Base-by-base conservation (phyloP, 306 rosid genomes). In the Rubus idaeus region DNA sequence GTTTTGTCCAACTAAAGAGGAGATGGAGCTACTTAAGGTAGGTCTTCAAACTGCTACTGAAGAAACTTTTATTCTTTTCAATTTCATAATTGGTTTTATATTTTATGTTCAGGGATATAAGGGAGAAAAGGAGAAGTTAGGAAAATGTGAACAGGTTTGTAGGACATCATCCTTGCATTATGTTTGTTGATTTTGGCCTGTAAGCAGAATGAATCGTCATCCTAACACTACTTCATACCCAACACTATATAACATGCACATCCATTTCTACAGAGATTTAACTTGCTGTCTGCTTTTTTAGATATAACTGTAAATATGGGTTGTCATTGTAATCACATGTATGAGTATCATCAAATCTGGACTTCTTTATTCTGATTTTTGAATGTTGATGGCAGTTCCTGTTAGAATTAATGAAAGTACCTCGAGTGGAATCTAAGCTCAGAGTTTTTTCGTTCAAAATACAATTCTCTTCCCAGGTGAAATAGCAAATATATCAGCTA, bases 91-190 rank as follows among this genome's bases (percentile, higher is more conserved):
- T 57, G 71, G 83, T 65, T 79, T 23, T 80, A 71, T 78, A 75
- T 71, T 79, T 71, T 61, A 70, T 81, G 73, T 65, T 47, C 84
- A 94, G 98, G 92, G 90, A 61, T 92, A 90, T 67, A 80, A 81
- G 9, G 98, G 97, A 79, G 97, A 91, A 60, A 92, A 84, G 86
- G 93, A 90, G 82, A 94, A 89, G 85, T 79, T 92, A 61, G 98
- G 98, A 78, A 91, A 87, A 87, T 94, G 97, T 64, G 98, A 94
- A 88, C 97, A 94, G 98, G 98, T 94, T 78, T 42, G 68, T 55
- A 80, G 46, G 62, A 68, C 79, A 73, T 78, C 57, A 23, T 66
- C 71, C 8, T 35, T 64, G 65, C 51, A 35, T 23, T 40, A n/a
- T 63, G 4, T 35, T 23, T 70, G 13, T 52, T 57, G 53, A 65